A percentile compares a stretch with the other conserved stretches of the same genome.
These are phyloP conservation scores for Bathelium albidoporum DNA, from an alignment of 495 filamentous ascomycete genomes.

Conservation along the genomic window DNA sequence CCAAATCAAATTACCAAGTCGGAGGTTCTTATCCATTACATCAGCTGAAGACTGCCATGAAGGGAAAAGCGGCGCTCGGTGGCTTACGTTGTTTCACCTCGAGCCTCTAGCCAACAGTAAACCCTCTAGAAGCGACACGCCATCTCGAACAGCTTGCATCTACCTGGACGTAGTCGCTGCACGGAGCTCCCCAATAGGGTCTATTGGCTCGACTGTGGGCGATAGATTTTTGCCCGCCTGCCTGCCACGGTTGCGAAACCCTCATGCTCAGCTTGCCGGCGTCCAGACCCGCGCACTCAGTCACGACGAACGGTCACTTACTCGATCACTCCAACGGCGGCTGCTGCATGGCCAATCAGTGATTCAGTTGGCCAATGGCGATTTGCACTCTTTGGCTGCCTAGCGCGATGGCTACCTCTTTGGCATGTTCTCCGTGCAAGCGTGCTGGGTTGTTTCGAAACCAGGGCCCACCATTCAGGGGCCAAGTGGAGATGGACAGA, in stretches of 20 bases:
- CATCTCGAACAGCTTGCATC: no score
- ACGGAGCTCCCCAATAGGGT: not conserved
- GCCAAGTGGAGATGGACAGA: not conserved
- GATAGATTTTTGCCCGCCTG: not conserved
- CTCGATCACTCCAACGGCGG: no score
- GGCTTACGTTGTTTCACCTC: not conserved
- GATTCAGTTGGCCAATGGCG: not conserved
- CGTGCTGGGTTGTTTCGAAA: not conserved
- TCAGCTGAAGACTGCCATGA: no score
- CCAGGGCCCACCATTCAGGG: not conserved
- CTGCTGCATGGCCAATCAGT: not conserved
- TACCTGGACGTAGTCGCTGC: no score
- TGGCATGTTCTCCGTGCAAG: not conserved
- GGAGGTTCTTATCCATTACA: no score
- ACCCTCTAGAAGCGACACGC: not conserved
- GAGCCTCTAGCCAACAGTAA: not conserved
- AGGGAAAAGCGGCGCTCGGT: not conserved
- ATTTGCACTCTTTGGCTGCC: not conserved
- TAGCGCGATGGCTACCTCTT: not conserved
- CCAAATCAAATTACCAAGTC: no score
- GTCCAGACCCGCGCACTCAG: not conserved
- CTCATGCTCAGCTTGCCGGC: not conserved
- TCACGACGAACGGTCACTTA: no score
- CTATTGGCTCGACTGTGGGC: not conserved
- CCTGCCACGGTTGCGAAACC: no score